Evolutionary conservation across 139 green algal genomes (phyloP), one percentile per base, ranked within the genome.

Genomic region (Spirogloea muscicola): DNA sequence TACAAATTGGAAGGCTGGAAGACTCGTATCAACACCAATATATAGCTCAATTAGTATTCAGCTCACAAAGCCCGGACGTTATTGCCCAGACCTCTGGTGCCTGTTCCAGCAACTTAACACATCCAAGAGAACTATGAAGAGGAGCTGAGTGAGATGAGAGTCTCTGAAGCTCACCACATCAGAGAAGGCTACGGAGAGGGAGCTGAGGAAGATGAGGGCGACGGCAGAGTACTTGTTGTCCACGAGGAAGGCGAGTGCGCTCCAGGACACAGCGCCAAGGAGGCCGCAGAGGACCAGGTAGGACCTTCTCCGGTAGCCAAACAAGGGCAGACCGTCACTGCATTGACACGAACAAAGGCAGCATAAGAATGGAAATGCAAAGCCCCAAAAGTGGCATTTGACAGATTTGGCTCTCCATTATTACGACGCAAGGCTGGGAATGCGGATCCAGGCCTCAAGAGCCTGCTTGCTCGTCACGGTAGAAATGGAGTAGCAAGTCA

Each of bases 291-390:
- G 37, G 6, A 91, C 75, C 0, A 97, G 86, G 83, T 97, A 97
- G 3, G 85, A 93, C 0, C 90, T 72, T 13, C 93, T 69, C 16
- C 87, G 82, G 87, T 97, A 98, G 0, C 93, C 93, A 75, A 94
- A 94, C 27, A 98, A 84, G 1, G 93, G 93, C 21, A 98, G 65
- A 2, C 80, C 86, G 69, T 98, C 93, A 1, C 71, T 79, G 69
- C 31, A 10, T 51, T n/a, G n/a, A n/a, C n/a, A n/a, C n/a, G n/a
- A n/a, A n/a, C n/a, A n/a, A n/a, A n/a, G n/a, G n/a, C n/a, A n/a
- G n/a, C n/a, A n/a, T n/a, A n/a, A n/a, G n/a, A n/a, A n/a, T n/a
- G n/a, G n/a, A n/a, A n/a, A n/a, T n/a, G n/a, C n/a, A n/a, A n/a
- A n/a, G n/a, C n/a, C n/a, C n/a, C n/a, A n/a, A n/a, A n/a, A n/a